A percentile compares a stretch with the other conserved stretches of the same genome.
Evolutionary conservation across 2,329 filamentous ascomycete genomes (phyloP).

Genomic region (Arthrobotrys iridis): DNA sequence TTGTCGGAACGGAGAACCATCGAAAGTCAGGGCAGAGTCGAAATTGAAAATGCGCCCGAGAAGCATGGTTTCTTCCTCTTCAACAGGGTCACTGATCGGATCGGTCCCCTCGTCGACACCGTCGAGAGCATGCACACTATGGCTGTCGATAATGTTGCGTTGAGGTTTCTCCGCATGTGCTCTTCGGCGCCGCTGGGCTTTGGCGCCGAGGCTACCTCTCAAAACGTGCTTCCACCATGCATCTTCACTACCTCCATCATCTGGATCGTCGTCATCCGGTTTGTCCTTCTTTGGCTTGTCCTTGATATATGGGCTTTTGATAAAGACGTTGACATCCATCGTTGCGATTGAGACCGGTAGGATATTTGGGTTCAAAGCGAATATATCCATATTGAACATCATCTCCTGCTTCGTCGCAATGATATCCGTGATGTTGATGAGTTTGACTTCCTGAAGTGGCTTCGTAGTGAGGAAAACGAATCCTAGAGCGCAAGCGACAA

Average conservation of each 20-base stretch:
- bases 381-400: constrained; percentile 89
- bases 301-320: constrained; percentile 90
- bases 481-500: constrained; percentile 84
- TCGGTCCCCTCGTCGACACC: constrained; percentile 60
- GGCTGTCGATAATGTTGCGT: not conserved
- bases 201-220: constrained; percentile 17
- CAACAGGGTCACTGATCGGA: constrained; percentile 67
- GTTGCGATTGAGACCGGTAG: constrained; percentile 86
- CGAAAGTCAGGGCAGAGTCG: constrained; percentile 87
- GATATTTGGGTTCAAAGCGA: constrained; percentile 90
- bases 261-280: constrained; percentile 34
- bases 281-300: constrained; percentile 59
- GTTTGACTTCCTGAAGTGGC: constrained; percentile 79
- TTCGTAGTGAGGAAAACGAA: constrained; percentile 94
- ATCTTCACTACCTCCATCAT: constrained; percentile 22
- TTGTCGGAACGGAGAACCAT: constrained; percentile 85
- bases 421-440: constrained; percentile 85
- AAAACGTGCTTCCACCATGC: constrained; percentile 36
- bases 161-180: not conserved
- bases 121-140: constrained; percentile 48
- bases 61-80: constrained; percentile 80
- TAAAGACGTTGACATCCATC: constrained; percentile 91
- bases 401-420: constrained; percentile 93
- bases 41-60: constrained; percentile 89
- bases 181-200: constrained; percentile 7